Base-by-base conservation (phyloP, 1,284 basidiomycete species). In the Polyporus tsugae region DNA sequence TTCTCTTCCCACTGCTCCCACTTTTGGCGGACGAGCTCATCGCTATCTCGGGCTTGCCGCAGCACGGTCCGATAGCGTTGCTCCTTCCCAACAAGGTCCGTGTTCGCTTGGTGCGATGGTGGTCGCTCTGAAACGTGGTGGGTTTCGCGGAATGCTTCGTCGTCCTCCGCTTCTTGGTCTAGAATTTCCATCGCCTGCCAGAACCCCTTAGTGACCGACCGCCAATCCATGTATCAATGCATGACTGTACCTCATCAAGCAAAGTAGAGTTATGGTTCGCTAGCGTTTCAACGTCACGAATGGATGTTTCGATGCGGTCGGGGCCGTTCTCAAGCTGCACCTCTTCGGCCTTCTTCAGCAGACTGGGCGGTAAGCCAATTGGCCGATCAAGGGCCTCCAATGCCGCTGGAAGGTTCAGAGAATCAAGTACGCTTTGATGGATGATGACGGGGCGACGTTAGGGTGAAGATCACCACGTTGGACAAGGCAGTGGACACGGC, bases 371-470 rank as follows among this genome's bases (percentile, higher is more conserved):
- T 6, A 99, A 82, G 6, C 95, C 95, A 42, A 95, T 87, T 0
- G 94, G 94, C 44, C 91, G 87, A 73, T 98, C 95, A 2, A 98
- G 82, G 0, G 96, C 96, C 77, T 99, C 95, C 38, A 99, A 85
- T 0, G 94, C 87, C 0, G 93, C 91, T 0, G 97, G 97, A 10
- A 99, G 86, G 73, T 95, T 93, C 49, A 97, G 84, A 0, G 85
- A 84, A 70, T 89, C 89, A 4, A 98, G 81, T 0, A 86, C 86
- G 68, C 94, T 97, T 70, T 6, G 39, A 66, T 59, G 29, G 57
- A 60, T 13, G 13, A 61, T 15, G 57, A 41, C 2, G 36, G 11
- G 1, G 53, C 33, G 11, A 35, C 22, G 25, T 42, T 57, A 61
- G 38, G n/a, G 10, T 44, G 57, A 22, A 63, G 55, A 39, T 39